Percentiles rank a stretch among this genome's conserved stretches.
These are phyloP conservation scores for Chaetomiaceae sp. DNA, from an alignment of 2,329 filamentous ascomycete species.

Conservation along the genomic window DNA sequence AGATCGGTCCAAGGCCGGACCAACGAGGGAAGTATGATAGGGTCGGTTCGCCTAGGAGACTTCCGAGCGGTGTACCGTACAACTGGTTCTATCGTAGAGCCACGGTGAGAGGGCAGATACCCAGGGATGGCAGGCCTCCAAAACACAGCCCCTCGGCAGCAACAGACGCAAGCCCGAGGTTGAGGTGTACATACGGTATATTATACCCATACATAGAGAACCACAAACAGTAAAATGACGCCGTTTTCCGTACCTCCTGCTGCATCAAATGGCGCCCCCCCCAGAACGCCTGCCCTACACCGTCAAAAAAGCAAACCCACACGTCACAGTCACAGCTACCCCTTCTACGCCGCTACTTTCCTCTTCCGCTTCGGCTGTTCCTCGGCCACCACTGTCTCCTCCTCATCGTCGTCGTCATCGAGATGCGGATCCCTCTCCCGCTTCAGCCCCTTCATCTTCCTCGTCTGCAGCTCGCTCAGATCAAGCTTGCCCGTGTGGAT, in stretches of 20 bases:
- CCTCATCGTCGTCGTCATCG: constrained; percentile 45
- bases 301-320: background rate
- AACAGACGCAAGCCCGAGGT: background rate
- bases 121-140: too few relatives aligned
- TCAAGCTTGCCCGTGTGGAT: constrained; percentile 91
- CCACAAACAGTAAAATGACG: constrained; percentile 1
- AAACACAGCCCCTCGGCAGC: background rate
- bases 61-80: too few relatives aligned
- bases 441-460: constrained; percentile 99
- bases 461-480: constrained; percentile 78
- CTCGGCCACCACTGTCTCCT: constrained; percentile 29
- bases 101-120: background rate
- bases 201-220: constrained; percentile 9
- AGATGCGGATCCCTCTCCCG: constrained; percentile 60
- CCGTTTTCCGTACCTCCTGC: constrained; percentile 13
- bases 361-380: constrained; percentile 37
- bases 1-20: too few relatives aligned
- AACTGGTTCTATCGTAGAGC: background rate
- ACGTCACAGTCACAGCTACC: background rate
- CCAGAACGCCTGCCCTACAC: constrained; percentile 3
- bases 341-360: constrained; percentile 33
- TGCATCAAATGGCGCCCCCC: background rate
- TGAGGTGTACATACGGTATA: constrained; percentile 12
- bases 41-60: too few relatives aligned
- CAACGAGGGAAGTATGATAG: too few relatives aligned